Percentiles rank a stretch among this genome's conserved stretches.
Conservation (phyloP, 768 basidiomycete species). For the Leucocoprinus birnbaumii region DNA sequence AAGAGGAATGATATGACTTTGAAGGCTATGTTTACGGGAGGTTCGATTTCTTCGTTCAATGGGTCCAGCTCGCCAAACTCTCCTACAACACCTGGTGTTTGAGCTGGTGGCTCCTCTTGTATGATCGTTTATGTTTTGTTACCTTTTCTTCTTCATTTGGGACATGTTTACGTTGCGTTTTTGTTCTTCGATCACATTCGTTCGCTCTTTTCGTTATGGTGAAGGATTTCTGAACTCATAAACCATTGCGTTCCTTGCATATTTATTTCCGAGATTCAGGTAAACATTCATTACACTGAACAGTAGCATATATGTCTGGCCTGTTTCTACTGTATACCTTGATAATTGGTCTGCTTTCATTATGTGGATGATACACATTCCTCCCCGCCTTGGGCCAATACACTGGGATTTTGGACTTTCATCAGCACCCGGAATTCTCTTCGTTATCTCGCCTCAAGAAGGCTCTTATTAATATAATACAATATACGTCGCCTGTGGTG, state of each 20-base stretch:
- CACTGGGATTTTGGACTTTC: too few relatives aligned
- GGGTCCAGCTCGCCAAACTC: slow-evolving; percentile 1
- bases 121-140: not conserved
- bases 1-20: slow-evolving; percentile 80
- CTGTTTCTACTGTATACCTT: not conserved
- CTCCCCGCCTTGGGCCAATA: not conserved
- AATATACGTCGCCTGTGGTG: too few relatives aligned
- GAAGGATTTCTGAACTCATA: not conserved
- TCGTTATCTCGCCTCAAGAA: too few relatives aligned
- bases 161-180: not conserved
- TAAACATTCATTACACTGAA: not conserved
- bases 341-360: not conserved
- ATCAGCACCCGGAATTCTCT: too few relatives aligned
- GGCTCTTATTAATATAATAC: too few relatives aligned
- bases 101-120: not conserved
- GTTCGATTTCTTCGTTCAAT: slow-evolving; percentile 10
- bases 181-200: not conserved
- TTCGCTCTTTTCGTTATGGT: not conserved
- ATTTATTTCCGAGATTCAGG: not conserved
- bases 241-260: not conserved
- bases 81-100: slow-evolving; percentile 1
- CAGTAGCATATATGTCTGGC: not conserved
- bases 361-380: not conserved
- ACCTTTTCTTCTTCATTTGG: not conserved
- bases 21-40: slow-evolving; percentile 78